A percentile compares a stretch with the other conserved stretches of the same genome.
phyloP scores from a whole-genome alignment of 2,329 filamentous ascomycete genomes.

The Beauveria sp. region DNA sequence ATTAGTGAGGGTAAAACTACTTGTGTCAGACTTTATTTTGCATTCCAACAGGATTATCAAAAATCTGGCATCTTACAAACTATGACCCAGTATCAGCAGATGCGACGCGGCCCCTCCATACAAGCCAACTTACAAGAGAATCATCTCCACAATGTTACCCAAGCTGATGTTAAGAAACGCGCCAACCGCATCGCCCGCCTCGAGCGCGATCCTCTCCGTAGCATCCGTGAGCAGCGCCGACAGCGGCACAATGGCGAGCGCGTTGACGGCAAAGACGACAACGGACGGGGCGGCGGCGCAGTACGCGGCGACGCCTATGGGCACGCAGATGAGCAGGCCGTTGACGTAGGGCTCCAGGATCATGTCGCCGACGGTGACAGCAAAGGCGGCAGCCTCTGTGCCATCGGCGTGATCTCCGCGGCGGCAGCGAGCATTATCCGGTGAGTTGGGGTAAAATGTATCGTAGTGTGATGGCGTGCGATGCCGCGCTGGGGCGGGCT shows the following conservation, averaged over 20 bases:
- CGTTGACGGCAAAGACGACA: constrained; percentile 50
- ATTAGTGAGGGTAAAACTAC: constrained; percentile 41
- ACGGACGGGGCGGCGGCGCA: constrained; percentile 26
- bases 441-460: neutral
- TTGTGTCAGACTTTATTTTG: neutral
- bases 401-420: neutral
- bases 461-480: neutral
- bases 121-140: constrained; percentile 41
- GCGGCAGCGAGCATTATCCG: neutral
- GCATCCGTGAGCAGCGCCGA: constrained; percentile 51
- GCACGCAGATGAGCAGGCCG: constrained; percentile 61
- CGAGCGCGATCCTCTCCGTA: constrained; percentile 50
- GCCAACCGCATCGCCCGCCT: constrained; percentile 50
- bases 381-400: neutral
- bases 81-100: constrained; percentile 13
- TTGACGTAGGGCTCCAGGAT: constrained; percentile 47
- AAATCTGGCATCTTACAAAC: neutral
- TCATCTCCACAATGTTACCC: constrained; percentile 55
- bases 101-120: neutral
- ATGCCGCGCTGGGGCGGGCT: neutral
- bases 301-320: constrained; percentile 55
- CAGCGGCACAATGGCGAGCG: constrained; percentile 51
- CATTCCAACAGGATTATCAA: neutral
- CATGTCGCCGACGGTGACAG: constrained; percentile 13
- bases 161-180: constrained; percentile 55